These are phyloP conservation scores for Arthrocladium fulminans DNA, from an alignment of 2,329 filamentous ascomycete species.

Conservation along the genomic window DNA sequence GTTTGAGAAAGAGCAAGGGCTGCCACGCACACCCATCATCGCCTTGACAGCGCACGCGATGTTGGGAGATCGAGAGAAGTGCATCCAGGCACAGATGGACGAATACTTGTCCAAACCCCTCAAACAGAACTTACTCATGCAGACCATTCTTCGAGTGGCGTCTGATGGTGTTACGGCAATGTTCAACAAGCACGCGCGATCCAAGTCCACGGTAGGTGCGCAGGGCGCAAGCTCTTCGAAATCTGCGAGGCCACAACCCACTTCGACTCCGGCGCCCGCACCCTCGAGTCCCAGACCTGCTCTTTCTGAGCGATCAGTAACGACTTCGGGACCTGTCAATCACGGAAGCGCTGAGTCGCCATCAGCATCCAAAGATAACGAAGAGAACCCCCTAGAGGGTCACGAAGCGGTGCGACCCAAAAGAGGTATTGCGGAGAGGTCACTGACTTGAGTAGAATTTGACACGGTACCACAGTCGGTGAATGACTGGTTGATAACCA, in stretches of 20 bases:
- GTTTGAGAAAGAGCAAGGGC: slow-evolving; percentile 73
- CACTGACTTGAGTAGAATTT: slow-evolving; percentile 7
- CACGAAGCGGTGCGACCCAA: slow-evolving; percentile 6
- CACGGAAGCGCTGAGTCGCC: slow-evolving; percentile 54
- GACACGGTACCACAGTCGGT: slow-evolving; percentile 7
- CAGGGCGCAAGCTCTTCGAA: neutral
- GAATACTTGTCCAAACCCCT: slow-evolving; percentile 95
- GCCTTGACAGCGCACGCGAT: slow-evolving; percentile 96
- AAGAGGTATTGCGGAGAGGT: neutral
- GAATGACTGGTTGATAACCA: neutral
- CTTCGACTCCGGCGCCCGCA: neutral
- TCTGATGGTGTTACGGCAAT: slow-evolving; percentile 88
- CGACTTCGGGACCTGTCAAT: slow-evolving; percentile 54
- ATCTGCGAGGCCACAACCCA: neutral
- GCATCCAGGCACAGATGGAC: slow-evolving; percentile 98
- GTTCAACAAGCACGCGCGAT: too few species aligned
- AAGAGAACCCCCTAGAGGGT: slow-evolving; percentile 48
- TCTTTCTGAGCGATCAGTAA: slow-evolving; percentile 57
- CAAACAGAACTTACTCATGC: slow-evolving; percentile 94
- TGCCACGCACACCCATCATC: slow-evolving; percentile 85
- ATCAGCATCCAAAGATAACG: slow-evolving; percentile 50
- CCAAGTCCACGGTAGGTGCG: neutral
- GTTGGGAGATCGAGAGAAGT: slow-evolving; percentile 96
- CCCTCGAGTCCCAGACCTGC: slow-evolving; percentile 36
- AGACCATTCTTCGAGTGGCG: slow-evolving; percentile 93